These are phyloP conservation scores for Pyrenopolyporus hunteri DNA, from an alignment of 495 filamentous ascomycete species.

Conservation along the genomic window DNA sequence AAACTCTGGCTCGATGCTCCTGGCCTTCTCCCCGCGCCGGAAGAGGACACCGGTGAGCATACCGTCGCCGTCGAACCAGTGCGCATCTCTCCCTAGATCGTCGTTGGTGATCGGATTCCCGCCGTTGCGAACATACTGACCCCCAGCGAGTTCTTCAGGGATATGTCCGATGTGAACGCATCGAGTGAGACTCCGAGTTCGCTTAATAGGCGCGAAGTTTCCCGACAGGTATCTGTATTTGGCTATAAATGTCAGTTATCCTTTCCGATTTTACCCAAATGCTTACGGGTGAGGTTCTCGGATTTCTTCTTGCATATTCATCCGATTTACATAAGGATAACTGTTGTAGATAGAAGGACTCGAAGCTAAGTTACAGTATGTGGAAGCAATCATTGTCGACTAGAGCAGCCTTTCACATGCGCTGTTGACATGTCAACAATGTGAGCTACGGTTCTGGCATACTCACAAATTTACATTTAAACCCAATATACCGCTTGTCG, in stretches of 20 bases:
- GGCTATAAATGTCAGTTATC: background rate
- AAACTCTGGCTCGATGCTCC: conserved; percentile 59
- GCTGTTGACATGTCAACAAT: background rate
- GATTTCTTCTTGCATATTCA: conserved; percentile 8
- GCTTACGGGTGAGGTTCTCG: conserved; percentile 23
- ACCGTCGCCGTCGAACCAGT: conserved; percentile 76
- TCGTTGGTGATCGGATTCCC: conserved; percentile 68
- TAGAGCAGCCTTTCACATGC: background rate
- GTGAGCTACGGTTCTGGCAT: too few species aligned
- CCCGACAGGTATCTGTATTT: conserved; percentile 57
- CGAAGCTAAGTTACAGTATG: background rate
- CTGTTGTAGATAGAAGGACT: background rate
- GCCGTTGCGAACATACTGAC: conserved; percentile 73
- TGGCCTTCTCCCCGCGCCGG: conserved; percentile 38
- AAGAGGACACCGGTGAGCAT: conserved; percentile 72
- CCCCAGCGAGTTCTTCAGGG: conserved; percentile 64
- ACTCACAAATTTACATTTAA: too few species aligned
- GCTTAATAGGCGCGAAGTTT: conserved; percentile 68
- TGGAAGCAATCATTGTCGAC: background rate
- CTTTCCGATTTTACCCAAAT: conserved; percentile 6
- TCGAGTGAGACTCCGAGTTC: conserved; percentile 52
- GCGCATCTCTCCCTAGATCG: conserved; percentile 59
- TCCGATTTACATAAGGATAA: background rate
- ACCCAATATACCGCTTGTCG: too few species aligned
- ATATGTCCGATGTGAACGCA: conserved; percentile 61